phyloP scores from a whole-genome alignment of 169 alveolate genomes.

The Cryptosporidium xiaoi region DNA sequence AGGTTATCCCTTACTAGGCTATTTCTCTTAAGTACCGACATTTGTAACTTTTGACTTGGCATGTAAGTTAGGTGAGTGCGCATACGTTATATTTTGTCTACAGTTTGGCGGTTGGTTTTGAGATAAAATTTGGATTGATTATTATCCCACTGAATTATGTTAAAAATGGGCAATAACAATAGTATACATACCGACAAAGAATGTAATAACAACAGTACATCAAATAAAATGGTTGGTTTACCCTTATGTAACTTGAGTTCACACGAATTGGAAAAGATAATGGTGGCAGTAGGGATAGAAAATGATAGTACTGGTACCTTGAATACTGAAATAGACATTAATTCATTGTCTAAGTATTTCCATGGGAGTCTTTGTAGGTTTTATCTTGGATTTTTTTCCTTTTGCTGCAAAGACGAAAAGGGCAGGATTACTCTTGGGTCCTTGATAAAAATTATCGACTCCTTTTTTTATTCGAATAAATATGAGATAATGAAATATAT shows the following conservation, averaged over 20 bases:
- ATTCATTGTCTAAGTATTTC: neutral
- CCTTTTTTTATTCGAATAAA: constrained; percentile 37
- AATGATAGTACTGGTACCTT: neutral
- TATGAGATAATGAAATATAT: constrained; percentile 19
- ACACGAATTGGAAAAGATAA: constrained; percentile 16
- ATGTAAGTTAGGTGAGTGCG: neutral
- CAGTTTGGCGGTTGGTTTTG: constrained; percentile 22
- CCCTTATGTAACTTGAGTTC: constrained; percentile 23
- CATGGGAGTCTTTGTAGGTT: constrained; percentile 17
- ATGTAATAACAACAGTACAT: no score
- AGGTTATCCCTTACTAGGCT: neutral
- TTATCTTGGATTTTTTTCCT: constrained; percentile 26
- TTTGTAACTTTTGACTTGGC: constrained; percentile 7
- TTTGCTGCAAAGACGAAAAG: constrained; percentile 3
- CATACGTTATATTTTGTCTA: constrained; percentile 32
- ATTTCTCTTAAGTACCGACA: neutral
- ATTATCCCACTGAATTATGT: neutral
- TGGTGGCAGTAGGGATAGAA: constrained; percentile 10
- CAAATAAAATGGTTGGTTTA: neutral
- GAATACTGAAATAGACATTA: constrained; percentile 11
- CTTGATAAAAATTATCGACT: constrained; percentile 12
- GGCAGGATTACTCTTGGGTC: constrained; percentile 15
- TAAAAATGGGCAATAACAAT: constrained; percentile 36
- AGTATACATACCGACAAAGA: neutral
- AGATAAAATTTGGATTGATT: neutral